Percentiles rank a stretch among this genome's conserved stretches.
These are phyloP conservation scores for Hibiscus tridactylites DNA, from an alignment of 345 rosid species.

Conservation along the genomic window DNA sequence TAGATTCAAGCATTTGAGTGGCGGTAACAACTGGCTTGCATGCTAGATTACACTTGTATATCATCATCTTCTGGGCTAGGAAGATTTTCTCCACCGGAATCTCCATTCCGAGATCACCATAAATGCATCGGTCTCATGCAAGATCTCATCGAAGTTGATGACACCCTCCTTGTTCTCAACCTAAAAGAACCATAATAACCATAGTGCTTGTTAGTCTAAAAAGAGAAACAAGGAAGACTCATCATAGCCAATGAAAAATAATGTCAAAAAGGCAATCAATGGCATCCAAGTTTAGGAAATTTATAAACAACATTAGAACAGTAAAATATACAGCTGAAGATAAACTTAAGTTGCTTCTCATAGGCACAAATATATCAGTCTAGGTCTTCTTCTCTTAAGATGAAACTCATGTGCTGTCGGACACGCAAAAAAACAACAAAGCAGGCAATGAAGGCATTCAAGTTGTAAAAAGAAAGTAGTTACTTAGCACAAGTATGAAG, in stretches of 20 bases:
- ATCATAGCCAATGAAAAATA: no score
- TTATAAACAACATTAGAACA: neutral
- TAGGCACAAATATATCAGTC: neutral
- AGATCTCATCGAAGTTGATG: no score
- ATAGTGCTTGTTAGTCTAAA: no score
- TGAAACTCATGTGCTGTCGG: no score
- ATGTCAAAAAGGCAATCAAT: neutral
- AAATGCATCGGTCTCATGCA: no score
- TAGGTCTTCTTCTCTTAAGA: neutral
- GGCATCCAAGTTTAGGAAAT: neutral
- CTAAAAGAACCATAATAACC: no score
- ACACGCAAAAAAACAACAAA: no score
- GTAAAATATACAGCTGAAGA: neutral
- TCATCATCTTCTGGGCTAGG: conserved; percentile 93
- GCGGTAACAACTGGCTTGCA: conserved; percentile 94
- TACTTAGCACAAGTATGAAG: no score
- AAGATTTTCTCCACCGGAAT: conserved; percentile 92
- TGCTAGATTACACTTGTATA: conserved; percentile 80
- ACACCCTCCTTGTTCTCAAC: no score
- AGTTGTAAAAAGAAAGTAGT: no score
- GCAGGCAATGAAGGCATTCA: no score
- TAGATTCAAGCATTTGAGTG: conserved; percentile 90
- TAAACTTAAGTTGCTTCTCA: neutral
- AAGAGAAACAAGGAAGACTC: no score
- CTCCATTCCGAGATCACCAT: conserved; percentile 95